Percentiles rank a stretch among this genome's conserved stretches.
Conservation (phyloP, 768 basidiomycete species). For the Mycena alexandri region DNA sequence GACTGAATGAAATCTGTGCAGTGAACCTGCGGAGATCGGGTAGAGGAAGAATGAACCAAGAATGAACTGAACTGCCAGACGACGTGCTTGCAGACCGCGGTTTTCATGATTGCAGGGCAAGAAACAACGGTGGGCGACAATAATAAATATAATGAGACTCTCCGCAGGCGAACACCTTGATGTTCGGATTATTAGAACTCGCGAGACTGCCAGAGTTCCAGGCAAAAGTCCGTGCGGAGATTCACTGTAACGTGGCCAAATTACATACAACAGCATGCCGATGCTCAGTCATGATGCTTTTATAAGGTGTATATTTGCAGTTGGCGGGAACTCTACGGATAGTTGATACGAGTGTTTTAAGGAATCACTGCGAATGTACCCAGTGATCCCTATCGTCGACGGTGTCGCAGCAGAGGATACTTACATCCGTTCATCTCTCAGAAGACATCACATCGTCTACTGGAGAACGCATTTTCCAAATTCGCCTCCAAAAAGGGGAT, state of each 20-base stretch:
- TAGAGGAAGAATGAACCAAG: too few species aligned
- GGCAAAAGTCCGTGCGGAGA: slow-evolving; percentile 18
- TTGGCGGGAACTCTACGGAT: too few species aligned
- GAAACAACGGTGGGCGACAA: slow-evolving; percentile 23
- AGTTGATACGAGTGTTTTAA: background rate
- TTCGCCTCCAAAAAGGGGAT: background rate
- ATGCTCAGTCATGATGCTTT: slow-evolving; percentile 31
- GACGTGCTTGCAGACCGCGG: slow-evolving; percentile 11
- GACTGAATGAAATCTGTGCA: too few species aligned
- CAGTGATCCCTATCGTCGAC: slow-evolving; percentile 3
- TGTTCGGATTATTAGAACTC: slow-evolving; percentile 20
- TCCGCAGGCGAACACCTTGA: slow-evolving; percentile 21
- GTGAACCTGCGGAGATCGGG: too few species aligned
- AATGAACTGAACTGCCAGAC: too few species aligned
- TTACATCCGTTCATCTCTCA: background rate
- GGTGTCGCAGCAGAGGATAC: background rate
- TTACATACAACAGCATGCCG: slow-evolving; percentile 18
- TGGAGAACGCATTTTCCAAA: background rate
- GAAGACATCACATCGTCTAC: background rate
- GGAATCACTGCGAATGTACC: slow-evolving; percentile 26
- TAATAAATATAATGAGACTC: too few species aligned
- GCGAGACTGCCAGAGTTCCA: slow-evolving; percentile 24
- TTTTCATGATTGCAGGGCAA: slow-evolving; percentile 24
- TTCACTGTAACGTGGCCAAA: background rate
- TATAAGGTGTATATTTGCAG: too few species aligned